Percentiles rank a stretch among this genome's conserved stretches.
phyloP scores from a whole-genome alignment of 164 flowering plant species.

The Macadamia tetraphylla region DNA sequence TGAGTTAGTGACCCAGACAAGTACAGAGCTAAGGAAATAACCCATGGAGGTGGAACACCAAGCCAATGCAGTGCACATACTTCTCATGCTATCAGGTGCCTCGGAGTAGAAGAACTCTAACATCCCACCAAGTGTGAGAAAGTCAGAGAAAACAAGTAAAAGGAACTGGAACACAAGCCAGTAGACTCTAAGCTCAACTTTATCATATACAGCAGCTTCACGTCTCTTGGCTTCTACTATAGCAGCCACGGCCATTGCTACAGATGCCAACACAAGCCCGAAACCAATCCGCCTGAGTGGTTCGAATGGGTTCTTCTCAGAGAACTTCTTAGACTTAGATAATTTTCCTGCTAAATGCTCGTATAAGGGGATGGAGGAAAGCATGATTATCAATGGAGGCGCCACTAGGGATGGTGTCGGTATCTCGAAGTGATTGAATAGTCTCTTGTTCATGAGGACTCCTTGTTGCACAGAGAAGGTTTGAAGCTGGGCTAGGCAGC shows the following conservation, averaged over 20 bases:
- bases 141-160: constrained; percentile 28
- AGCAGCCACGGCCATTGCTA: constrained; percentile 32
- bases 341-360: constrained; percentile 14
- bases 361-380: constrained; percentile 20
- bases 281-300: constrained; percentile 26
- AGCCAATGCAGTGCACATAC: constrained; percentile 24
- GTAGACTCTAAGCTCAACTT: constrained; percentile 16
- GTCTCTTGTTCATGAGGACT: constrained; percentile 18
- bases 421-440: constrained; percentile 15
- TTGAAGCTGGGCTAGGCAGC: constrained; percentile 30
- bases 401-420: constrained; percentile 26
- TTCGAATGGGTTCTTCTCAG: constrained; percentile 13
- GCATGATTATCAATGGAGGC: constrained; percentile 17
- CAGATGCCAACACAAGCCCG: constrained; percentile 18
- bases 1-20: constrained; percentile 14
- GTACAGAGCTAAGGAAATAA: constrained; percentile 22
- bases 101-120: constrained; percentile 33
- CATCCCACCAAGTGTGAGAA: constrained; percentile 28
- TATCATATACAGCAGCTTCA: constrained; percentile 1
- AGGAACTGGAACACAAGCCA: constrained; percentile 27
- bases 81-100: constrained; percentile 24
- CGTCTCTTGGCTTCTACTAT: constrained; percentile 22
- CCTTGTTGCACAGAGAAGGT: constrained; percentile 32
- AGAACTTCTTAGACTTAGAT: constrained; percentile 7
- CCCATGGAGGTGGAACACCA: constrained; percentile 28